phyloP scores from a whole-genome alignment of 176 grass and related monocot genomes.

The Cenchrus americanus region DNA sequence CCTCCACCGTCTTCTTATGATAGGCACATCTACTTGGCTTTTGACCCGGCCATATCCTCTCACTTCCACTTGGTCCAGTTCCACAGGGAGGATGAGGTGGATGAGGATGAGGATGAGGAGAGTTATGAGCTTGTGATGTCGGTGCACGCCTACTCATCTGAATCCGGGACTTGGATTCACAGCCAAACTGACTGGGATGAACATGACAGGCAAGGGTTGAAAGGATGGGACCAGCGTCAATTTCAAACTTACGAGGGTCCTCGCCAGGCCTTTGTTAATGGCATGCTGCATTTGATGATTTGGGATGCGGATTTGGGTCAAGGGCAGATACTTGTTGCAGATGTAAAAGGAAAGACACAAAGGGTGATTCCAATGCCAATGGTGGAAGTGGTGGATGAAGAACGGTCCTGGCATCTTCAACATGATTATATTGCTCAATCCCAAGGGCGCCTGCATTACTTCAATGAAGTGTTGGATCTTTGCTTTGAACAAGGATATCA shows the following conservation, averaged over 20 bases:
- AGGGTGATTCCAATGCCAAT: neutral
- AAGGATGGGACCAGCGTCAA: neutral
- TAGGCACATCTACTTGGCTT: neutral
- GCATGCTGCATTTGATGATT: neutral
- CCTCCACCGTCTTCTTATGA: neutral
- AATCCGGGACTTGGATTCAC: neutral
- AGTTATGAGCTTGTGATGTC: neutral
- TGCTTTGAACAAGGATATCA: neutral
- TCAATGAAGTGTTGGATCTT: neutral
- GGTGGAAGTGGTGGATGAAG: too few species aligned
- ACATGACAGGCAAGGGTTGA: too few species aligned
- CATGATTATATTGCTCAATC: neutral
- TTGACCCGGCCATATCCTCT: neutral
- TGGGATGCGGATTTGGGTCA: neutral
- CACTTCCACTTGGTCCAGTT: neutral
- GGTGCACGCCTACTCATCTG: constrained; percentile 6
- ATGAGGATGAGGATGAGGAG: neutral
- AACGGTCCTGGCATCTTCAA: too few species aligned
- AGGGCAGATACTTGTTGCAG: neutral
- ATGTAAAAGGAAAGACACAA: neutral
- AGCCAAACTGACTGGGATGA: neutral
- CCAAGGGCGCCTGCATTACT: neutral
- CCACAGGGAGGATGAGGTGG: neutral
- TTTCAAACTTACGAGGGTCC: too few species aligned
- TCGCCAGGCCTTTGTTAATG: neutral